phyloP scores from a whole-genome alignment of 306 rosid species.

The Quercus cerris region DNA sequence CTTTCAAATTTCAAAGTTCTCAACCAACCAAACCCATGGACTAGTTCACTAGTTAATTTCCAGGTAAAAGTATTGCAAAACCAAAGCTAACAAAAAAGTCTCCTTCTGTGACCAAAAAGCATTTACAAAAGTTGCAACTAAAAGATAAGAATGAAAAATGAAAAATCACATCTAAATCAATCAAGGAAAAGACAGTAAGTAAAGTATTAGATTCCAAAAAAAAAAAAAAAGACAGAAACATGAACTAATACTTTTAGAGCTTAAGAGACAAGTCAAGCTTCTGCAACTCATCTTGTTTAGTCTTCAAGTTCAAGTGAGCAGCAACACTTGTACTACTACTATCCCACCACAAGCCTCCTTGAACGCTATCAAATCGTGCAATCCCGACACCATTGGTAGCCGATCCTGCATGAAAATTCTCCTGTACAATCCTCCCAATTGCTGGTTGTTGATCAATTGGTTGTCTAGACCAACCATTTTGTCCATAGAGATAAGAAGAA shows the following conservation, averaged over 20 bases:
- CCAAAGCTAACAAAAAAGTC: slow-evolving; percentile 15
- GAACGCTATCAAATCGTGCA: slow-evolving; percentile 37
- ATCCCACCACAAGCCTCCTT: slow-evolving; percentile 49
- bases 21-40: slow-evolving; percentile 1
- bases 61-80: slow-evolving; percentile 10
- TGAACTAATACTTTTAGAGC: slow-evolving; percentile 44
- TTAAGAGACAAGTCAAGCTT: slow-evolving; percentile 94
- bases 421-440: slow-evolving; percentile 26
- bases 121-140: slow-evolving; percentile 42
- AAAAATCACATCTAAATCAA: slow-evolving; percentile 12
- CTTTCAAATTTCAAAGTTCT: slow-evolving; percentile 5
- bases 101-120: slow-evolving; percentile 26
- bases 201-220: background rate
- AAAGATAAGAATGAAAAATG: slow-evolving; percentile 8
- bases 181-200: background rate
- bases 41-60: slow-evolving; percentile 16
- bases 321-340: background rate
- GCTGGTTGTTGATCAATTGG: slow-evolving; percentile 47
- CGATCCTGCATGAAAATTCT: slow-evolving; percentile 29
- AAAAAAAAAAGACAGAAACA: background rate
- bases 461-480: slow-evolving; percentile 44
- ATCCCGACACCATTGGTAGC: slow-evolving; percentile 18
- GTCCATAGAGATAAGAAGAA: slow-evolving; percentile 31
- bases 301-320: slow-evolving; percentile 25
- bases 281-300: slow-evolving; percentile 64